Conservation (phyloP, 257 asterid genomes). For the Ehretia macrophylla region DNA sequence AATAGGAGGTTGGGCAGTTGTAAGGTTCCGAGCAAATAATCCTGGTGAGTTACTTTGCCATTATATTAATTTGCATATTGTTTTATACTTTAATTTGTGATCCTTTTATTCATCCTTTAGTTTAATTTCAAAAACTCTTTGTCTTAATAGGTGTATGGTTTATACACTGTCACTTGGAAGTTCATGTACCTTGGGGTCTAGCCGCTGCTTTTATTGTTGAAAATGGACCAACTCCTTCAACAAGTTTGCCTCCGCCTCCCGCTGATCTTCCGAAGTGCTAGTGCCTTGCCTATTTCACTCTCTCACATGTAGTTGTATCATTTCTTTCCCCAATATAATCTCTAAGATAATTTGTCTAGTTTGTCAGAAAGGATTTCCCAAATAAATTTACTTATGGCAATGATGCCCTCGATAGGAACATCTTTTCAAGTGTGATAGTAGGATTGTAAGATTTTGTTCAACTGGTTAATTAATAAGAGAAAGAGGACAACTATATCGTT, state of each 20-base stretch:
- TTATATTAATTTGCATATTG: too few species aligned
- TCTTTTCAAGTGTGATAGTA: not conserved
- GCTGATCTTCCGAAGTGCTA: slow-evolving; percentile 1
- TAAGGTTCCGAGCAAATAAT: slow-evolving; percentile 5
- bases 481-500: not conserved
- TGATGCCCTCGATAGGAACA: not conserved
- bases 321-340: not conserved
- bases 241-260: not conserved
- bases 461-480: not conserved
- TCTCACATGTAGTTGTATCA: not conserved
- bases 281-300: not conserved
- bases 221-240: not conserved
- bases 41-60: not conserved
- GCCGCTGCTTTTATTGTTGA: not conserved
- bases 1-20: not conserved
- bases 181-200: not conserved
- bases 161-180: not conserved
- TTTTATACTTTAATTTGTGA: not conserved
- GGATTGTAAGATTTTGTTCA: not conserved
- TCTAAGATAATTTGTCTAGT: not conserved
- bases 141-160: not conserved
- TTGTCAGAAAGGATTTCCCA: not conserved
- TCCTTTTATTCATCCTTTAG: not conserved
- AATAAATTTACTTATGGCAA: not conserved
- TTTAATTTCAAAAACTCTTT: too few species aligned